Evolutionary conservation across 1,139 yeast genomes (phyloP).

Genomic region (Suhomyces yuchorum): DNA sequence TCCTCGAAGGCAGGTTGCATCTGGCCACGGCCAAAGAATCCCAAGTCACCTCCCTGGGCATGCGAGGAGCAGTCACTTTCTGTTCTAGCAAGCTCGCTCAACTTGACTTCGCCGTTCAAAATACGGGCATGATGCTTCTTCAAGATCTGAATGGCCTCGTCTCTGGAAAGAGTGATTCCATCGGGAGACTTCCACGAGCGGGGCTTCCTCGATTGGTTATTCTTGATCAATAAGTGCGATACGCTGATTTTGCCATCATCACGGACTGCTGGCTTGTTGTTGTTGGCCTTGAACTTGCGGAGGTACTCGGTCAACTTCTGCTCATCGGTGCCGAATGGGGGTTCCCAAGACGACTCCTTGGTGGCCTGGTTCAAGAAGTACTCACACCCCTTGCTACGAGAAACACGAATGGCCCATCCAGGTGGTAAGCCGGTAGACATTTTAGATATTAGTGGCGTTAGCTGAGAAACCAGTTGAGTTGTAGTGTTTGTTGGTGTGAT

Average conservation of each 20-base stretch:
- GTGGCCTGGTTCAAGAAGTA: conserved; percentile 75
- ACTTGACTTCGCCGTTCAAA: conserved; percentile 65
- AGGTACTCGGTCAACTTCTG: conserved; percentile 61
- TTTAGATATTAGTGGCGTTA: not conserved
- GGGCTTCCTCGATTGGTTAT: conserved; percentile 82
- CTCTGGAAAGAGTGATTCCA: conserved; percentile 72
- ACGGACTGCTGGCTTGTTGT: conserved; percentile 61
- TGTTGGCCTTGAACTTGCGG: conserved; percentile 48
- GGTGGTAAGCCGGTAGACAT: conserved; percentile 73
- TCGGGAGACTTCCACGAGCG: conserved; percentile 84
- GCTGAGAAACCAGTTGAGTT: not conserved
- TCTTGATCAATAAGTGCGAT: conserved; percentile 78
- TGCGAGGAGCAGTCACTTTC: conserved; percentile 92
- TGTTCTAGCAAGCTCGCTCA: conserved; percentile 73
- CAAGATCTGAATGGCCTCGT: conserved; percentile 74
- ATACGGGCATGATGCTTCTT: conserved; percentile 62
- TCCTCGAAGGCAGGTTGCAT: conserved; percentile 96
- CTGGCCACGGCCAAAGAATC: conserved; percentile 82
- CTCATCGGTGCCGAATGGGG: conserved; percentile 82
- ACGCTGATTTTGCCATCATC: conserved; percentile 47
- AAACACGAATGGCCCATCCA: conserved; percentile 80
- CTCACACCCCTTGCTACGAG: conserved; percentile 81
- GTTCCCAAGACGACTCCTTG: conserved; percentile 83
- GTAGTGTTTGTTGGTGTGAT: not conserved
- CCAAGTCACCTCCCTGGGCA: conserved; percentile 87